Evolutionary conservation across 768 basidiomycete species (phyloP).

Genomic region (Tremella fuciformis): DNA sequence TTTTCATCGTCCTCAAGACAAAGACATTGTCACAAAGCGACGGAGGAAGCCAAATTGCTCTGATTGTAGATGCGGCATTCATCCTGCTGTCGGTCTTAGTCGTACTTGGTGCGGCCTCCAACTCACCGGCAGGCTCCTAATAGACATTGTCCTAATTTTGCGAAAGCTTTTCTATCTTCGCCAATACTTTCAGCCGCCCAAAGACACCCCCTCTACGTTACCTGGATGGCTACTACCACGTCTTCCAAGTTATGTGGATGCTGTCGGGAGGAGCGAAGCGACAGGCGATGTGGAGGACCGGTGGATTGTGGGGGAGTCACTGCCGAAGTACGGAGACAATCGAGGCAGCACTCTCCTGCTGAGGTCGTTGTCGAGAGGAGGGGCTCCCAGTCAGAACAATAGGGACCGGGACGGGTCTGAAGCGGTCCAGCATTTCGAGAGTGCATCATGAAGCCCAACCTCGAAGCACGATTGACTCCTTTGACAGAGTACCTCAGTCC

Average conservation of each 20-base stretch:
- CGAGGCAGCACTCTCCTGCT: neutral
- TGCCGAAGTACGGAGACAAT: conserved; percentile 2
- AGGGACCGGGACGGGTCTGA: no score
- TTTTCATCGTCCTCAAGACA: neutral
- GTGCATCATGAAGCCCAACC: no score
- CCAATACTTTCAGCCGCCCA: neutral
- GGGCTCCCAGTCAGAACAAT: neutral
- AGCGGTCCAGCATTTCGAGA: no score
- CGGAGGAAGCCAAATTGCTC: neutral
- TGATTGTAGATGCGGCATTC: conserved; percentile 1
- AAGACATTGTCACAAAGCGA: neutral
- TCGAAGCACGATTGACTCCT: no score
- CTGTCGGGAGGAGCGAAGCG: neutral
- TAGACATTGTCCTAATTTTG: neutral
- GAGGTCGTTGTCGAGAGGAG: conserved; percentile 1
- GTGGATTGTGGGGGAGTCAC: neutral
- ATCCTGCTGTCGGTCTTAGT: neutral
- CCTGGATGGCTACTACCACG: neutral
- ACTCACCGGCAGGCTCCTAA: neutral
- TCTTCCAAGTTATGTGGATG: neutral
- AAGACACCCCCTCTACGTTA: neutral
- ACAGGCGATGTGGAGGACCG: conserved; percentile 2
- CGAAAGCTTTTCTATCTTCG: neutral
- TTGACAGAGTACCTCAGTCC: no score
- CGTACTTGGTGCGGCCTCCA: neutral